These are phyloP conservation scores for Fusarium solani-melongenae DNA, from an alignment of 2,329 filamentous ascomycete genomes.

Conservation along the genomic window DNA sequence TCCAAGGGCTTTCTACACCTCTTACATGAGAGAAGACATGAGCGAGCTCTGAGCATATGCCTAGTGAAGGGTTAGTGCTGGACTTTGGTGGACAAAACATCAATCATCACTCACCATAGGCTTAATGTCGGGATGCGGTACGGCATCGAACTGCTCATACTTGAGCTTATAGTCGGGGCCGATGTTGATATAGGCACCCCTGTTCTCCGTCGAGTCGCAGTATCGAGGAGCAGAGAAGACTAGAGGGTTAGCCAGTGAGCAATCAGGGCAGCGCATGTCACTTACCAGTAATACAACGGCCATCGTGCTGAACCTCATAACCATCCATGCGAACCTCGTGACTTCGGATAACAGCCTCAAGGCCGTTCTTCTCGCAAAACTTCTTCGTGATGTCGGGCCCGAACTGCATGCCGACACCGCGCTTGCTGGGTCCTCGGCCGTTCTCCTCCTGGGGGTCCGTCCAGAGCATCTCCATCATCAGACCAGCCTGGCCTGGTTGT, in stretches of 20 bases:
- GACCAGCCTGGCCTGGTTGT: constrained; percentile 89
- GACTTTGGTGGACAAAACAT: not conserved
- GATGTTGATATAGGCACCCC: constrained; percentile 98
- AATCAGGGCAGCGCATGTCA: constrained; percentile 14
- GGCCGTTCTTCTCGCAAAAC: constrained; percentile 95
- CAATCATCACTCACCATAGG: constrained; percentile 75
- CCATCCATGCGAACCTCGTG: constrained; percentile 99
- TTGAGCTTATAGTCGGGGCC: constrained; percentile 90
- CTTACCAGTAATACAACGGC: constrained; percentile 90
- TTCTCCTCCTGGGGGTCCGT: constrained; percentile 90
- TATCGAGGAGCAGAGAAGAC: constrained; percentile 98
- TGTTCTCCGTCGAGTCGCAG: constrained; percentile 98
- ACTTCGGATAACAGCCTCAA: constrained; percentile 94
- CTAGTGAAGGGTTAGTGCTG: constrained; percentile 54
- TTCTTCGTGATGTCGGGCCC: constrained; percentile 95
- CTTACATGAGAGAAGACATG: constrained; percentile 79
- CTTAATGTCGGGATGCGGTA: constrained; percentile 94
- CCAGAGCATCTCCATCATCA: constrained; percentile 99
- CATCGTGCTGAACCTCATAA: constrained; percentile 98
- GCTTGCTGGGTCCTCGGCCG: constrained; percentile 93
- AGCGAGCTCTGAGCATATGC: constrained; percentile 88
- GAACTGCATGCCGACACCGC: constrained; percentile 96
- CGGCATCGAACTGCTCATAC: constrained; percentile 94
- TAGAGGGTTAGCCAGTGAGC: constrained; percentile 44
- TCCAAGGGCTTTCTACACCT: constrained; percentile 12